These are phyloP conservation scores for Suillus luteus DNA, from an alignment of 768 basidiomycete species.

Conservation along the genomic window DNA sequence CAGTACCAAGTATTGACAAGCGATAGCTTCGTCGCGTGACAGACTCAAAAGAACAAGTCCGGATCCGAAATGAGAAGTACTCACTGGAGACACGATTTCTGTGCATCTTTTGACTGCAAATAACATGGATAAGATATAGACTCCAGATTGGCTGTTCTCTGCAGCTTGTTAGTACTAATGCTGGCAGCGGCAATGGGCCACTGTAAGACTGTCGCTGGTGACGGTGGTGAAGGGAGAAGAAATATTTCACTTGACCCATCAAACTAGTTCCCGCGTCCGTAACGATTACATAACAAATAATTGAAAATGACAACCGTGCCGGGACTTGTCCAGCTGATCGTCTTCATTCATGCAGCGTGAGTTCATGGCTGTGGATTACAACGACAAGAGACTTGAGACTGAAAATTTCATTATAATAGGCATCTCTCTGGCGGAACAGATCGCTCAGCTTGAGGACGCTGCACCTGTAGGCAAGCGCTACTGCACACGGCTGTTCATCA, in stretches of 20 bases:
- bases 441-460: conserved; percentile 75
- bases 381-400: conserved; percentile 13
- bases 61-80: conserved; percentile 32
- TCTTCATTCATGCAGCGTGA: conserved; percentile 31
- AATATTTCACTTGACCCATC: conserved; percentile 25
- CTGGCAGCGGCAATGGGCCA: conserved; percentile 33
- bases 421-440: conserved; percentile 74
- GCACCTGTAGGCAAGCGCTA: conserved; percentile 62
- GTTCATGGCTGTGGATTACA: conserved; percentile 14
- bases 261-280: conserved; percentile 34
- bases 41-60: conserved; percentile 16
- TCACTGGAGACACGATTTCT: conserved; percentile 39
- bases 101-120: conserved; percentile 38
- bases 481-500: conserved; percentile 8
- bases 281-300: conserved; percentile 12
- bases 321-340: neutral
- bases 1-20: conserved; percentile 30
- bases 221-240: conserved; percentile 34
- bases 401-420: conserved; percentile 29
- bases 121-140: conserved; percentile 36
- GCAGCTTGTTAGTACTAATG: conserved; percentile 15
- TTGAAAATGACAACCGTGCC: conserved; percentile 7
- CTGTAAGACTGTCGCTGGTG: conserved; percentile 30
- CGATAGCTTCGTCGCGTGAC: conserved; percentile 40
- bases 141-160: conserved; percentile 38